A percentile compares a stretch with the other conserved stretches of the same genome.
Evolutionary conservation across 1,284 basidiomycete species (phyloP).

Genomic region (Rhodotorula sp.): DNA sequence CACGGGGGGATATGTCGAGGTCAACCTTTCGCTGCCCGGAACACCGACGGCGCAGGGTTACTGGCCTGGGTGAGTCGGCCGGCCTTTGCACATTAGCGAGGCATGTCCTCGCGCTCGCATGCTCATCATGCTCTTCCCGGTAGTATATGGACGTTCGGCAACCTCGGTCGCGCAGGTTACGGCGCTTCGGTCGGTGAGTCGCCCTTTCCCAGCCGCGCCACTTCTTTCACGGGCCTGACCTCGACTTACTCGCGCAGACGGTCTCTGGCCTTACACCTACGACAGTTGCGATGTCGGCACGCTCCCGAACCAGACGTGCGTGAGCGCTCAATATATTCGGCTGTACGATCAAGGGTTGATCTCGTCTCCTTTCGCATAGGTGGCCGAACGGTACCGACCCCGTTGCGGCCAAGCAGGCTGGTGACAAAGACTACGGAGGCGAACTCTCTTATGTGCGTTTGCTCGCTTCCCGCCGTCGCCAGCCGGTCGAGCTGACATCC

Average conservation of each 20-base stretch:
- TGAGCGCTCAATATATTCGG: background rate
- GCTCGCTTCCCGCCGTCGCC: no score
- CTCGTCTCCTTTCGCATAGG: conserved; percentile 53
- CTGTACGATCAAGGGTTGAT: no score
- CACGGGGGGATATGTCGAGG: conserved; percentile 70
- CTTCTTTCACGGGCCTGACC: background rate
- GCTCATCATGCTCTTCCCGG: background rate
- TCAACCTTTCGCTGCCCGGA: conserved; percentile 78
- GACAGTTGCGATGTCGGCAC: conserved; percentile 77
- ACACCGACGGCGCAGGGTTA: conserved; percentile 55
- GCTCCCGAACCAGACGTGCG: conserved; percentile 64
- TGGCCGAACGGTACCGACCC: conserved; percentile 43
- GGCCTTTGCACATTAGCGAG: no score
- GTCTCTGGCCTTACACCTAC: conserved; percentile 76
- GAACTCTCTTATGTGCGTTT: conserved; percentile 48
- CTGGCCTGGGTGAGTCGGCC: conserved; percentile 44
- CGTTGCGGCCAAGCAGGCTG: conserved; percentile 37
- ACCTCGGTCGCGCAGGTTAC: conserved; percentile 79
- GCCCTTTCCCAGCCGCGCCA: background rate
- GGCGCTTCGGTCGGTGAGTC: conserved; percentile 62
- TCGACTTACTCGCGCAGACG: conserved; percentile 54
- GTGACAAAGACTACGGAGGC: conserved; percentile 42
- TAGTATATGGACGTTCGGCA: conserved; percentile 52
- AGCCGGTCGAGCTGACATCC: background rate
- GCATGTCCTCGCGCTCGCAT: no score